These are phyloP conservation scores for Arthrinium puccinioides DNA, from an alignment of 2,329 filamentous ascomycete species.

Conservation along the genomic window DNA sequence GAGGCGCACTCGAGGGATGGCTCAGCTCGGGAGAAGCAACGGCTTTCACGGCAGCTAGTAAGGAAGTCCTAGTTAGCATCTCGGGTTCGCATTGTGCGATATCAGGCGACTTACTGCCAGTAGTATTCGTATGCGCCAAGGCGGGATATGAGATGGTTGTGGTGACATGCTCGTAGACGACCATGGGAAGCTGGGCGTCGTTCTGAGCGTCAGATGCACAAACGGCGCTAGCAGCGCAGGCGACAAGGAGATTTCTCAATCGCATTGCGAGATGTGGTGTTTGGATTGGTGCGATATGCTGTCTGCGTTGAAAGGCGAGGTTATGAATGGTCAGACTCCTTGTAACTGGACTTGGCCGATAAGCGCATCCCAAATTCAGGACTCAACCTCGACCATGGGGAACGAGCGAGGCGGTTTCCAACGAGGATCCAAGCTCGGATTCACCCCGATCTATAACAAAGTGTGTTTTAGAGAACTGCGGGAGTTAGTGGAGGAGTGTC, in stretches of 20 bases:
- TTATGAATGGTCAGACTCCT: too few relatives aligned
- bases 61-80: background rate
- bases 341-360: too few relatives aligned
- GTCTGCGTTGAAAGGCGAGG: too few relatives aligned
- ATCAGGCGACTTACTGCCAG: conserved; percentile 6
- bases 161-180: conserved; percentile 2
- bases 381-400: too few relatives aligned
- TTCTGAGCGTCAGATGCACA: conserved; percentile 3
- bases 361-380: too few relatives aligned
- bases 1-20: conserved; percentile 2
- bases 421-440: too few relatives aligned
- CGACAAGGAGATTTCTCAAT: conserved; percentile 1
- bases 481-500: too few relatives aligned
- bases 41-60: too few relatives aligned
- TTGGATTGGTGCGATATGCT: too few relatives aligned
- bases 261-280: conserved; percentile 3
- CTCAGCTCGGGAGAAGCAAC: background rate
- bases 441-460: too few relatives aligned
- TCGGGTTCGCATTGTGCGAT: background rate
- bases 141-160: conserved; percentile 4
- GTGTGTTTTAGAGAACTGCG: too few relatives aligned
- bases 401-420: too few relatives aligned
- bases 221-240: background rate
- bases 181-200: conserved; percentile 3
- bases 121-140: conserved; percentile 3